Conservation (phyloP, 208 protist species). For the Acanthamoeba lenticulata region DNA sequence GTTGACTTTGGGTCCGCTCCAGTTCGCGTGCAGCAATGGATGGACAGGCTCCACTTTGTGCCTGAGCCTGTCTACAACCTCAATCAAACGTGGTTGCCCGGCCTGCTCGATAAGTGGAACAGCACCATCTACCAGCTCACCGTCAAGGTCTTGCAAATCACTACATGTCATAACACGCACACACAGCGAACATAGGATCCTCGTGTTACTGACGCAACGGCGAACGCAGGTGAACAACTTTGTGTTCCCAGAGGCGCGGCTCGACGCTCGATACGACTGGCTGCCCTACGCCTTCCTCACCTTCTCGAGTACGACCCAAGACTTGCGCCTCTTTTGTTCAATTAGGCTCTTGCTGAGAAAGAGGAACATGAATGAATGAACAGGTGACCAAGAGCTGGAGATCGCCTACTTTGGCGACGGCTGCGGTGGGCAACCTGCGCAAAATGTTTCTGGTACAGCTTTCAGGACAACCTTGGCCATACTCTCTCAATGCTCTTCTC, state of each 20-base stretch:
- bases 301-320: not conserved
- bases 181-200: no score
- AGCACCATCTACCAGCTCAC: slow-evolving; percentile 40
- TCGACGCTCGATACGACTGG: slow-evolving; percentile 49
- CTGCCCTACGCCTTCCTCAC: slow-evolving; percentile 23
- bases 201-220: not conserved
- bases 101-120: slow-evolving; percentile 3
- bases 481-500: no score
- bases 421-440: not conserved
- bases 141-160: no score
- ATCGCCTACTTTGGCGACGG: not conserved
- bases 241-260: not conserved
- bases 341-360: no score
- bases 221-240: not conserved
- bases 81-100: not conserved
- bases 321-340: not conserved
- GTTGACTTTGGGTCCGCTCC: not conserved
- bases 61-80: not conserved
- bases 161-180: not conserved
- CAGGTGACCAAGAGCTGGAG: not conserved
- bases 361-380: not conserved
- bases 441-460: slow-evolving; percentile 1
- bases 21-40: not conserved
- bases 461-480: no score
- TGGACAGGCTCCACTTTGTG: slow-evolving; percentile 12